Evolutionary conservation across 257 asterid species (phyloP).

Genomic region (Nicotiana otophora): DNA sequence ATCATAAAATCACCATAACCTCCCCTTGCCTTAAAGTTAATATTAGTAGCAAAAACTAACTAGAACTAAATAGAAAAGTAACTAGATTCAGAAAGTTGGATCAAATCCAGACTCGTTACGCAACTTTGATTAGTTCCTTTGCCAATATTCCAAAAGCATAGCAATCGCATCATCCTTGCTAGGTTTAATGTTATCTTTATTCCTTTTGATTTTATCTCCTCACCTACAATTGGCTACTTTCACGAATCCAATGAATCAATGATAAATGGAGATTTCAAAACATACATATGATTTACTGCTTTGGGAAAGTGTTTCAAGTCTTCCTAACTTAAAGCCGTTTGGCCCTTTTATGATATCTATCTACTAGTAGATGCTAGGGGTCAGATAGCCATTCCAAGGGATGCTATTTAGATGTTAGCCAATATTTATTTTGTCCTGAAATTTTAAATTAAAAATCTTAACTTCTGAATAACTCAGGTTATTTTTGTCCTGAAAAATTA

Average conservation of each 20-base stretch:
- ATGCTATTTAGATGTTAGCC: too few relatives aligned
- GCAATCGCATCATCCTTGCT: not conserved
- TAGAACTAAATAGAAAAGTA: not conserved
- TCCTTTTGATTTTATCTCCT: not conserved
- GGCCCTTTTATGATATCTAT: constrained; percentile 29
- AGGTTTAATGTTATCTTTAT: not conserved
- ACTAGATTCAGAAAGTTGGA: not conserved
- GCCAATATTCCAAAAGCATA: not conserved
- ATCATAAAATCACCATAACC: not conserved
- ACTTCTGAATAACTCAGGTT: too few relatives aligned
- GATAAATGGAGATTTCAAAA: not conserved
- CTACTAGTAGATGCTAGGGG: not conserved
- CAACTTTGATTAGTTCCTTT: not conserved
- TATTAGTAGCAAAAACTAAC: not conserved
- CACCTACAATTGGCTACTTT: not conserved
- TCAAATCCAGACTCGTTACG: not conserved
- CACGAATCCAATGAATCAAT: not conserved
- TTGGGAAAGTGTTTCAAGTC: constrained; percentile 9
- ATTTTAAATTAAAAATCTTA: too few relatives aligned
- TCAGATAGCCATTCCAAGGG: too few relatives aligned
- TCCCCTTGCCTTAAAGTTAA: not conserved
- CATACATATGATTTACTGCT: constrained; percentile 2
- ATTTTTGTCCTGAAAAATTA: too few relatives aligned
- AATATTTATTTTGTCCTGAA: too few relatives aligned
- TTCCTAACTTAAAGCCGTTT: constrained; percentile 29